These are phyloP conservation scores for Waitea zeae DNA, from an alignment of 1,284 basidiomycete species.

Conservation along the genomic window DNA sequence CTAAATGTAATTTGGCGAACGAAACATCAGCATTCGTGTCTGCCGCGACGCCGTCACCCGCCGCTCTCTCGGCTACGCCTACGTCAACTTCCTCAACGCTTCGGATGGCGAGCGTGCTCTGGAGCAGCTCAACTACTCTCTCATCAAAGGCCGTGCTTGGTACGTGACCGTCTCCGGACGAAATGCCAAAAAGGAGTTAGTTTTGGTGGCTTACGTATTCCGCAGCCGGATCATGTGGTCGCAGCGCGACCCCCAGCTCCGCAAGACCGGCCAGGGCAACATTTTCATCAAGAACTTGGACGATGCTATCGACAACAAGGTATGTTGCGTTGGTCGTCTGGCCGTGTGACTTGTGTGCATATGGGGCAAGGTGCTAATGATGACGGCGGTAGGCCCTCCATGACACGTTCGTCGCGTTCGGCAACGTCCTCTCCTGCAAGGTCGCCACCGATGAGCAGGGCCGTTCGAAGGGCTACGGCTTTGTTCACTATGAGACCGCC, in stretches of 20 bases:
- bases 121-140: slow-evolving; percentile 98
- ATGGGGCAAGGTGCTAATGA: slow-evolving; percentile 17
- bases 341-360: not conserved
- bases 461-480: slow-evolving; percentile 91
- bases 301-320: slow-evolving; percentile 98
- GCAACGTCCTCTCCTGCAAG: slow-evolving; percentile 98
- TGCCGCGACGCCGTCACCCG: slow-evolving; percentile 99
- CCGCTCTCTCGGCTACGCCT: slow-evolving; percentile 98
- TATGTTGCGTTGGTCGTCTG: slow-evolving; percentile 25
- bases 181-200: not conserved
- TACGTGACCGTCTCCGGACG: slow-evolving; percentile 17
- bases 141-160: slow-evolving; percentile 98
- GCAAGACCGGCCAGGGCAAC: slow-evolving; percentile 99
- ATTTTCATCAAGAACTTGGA: slow-evolving; percentile 99
- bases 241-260: slow-evolving; percentile 96
- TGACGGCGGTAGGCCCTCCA: too few species aligned
- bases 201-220: too few species aligned
- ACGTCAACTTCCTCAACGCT: slow-evolving; percentile 98
- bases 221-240: slow-evolving; percentile 99
- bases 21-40: slow-evolving; percentile 73
- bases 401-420: slow-evolving; percentile 98
- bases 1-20: slow-evolving; percentile 1
- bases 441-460: slow-evolving; percentile 92
- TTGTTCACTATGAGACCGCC: slow-evolving; percentile 97
- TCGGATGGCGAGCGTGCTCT: slow-evolving; percentile 95